Conservation (phyloP, 768 basidiomycete genomes). For the Lentinula aciculospora region DNA sequence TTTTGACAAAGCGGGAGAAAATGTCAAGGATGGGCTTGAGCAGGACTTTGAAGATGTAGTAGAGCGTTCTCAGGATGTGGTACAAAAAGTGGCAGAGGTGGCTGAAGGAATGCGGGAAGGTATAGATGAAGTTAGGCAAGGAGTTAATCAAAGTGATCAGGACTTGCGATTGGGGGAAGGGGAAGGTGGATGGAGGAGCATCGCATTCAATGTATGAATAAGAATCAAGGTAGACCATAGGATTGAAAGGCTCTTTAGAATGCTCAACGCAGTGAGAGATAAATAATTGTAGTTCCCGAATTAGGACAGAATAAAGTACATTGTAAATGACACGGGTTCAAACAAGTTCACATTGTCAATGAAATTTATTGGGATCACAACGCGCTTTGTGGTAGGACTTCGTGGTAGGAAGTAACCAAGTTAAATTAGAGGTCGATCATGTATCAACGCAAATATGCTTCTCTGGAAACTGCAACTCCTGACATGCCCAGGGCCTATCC, state of each 20-base stretch:
- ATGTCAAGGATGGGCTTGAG: background rate
- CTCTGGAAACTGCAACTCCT: background rate
- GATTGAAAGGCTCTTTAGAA: too few species aligned
- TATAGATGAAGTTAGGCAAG: background rate
- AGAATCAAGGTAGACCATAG: too few species aligned
- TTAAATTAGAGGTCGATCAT: background rate
- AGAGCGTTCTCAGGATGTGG: background rate
- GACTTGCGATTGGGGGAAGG: background rate
- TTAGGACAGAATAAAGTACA: too few species aligned
- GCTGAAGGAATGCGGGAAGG: background rate
- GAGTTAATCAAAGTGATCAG: background rate
- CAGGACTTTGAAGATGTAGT: background rate
- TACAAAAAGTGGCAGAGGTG: background rate
- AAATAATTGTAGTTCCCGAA: too few species aligned
- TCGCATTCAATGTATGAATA: background rate
- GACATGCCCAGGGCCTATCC: background rate
- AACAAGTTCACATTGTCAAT: background rate
- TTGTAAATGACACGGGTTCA: too few species aligned
- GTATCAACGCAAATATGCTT: background rate
- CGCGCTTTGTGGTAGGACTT: too few species aligned
- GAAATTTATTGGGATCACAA: background rate
- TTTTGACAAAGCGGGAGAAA: background rate
- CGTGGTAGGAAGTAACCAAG: too few species aligned
- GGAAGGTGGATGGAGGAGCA: background rate
- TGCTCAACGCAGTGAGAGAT: too few species aligned